Evolutionary conservation across 2,329 filamentous ascomycete species (phyloP).

Genomic region (Microcyclospora pomicola): DNA sequence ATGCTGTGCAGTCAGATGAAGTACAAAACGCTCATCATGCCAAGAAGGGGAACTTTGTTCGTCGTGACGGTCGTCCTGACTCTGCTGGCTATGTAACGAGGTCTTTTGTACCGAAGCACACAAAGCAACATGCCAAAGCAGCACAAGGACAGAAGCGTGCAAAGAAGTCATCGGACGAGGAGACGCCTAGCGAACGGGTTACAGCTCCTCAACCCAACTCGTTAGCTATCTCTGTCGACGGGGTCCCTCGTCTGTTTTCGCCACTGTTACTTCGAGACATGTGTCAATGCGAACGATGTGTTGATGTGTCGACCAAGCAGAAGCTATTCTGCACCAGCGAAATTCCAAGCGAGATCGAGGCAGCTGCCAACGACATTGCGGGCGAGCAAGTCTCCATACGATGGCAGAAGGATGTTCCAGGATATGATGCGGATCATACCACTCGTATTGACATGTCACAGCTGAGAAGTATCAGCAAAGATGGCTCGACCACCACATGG

Average conservation of each 20-base stretch:
- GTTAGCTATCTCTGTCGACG: too few relatives aligned
- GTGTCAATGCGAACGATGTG: constrained; percentile 43
- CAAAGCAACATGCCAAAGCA: too few relatives aligned
- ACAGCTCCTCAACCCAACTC: too few relatives aligned
- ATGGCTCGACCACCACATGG: background rate
- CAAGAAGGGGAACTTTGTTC: too few relatives aligned
- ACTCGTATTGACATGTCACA: background rate
- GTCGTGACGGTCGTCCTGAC: too few relatives aligned
- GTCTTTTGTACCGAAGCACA: too few relatives aligned
- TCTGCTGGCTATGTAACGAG: too few relatives aligned
- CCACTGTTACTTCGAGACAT: constrained; percentile 38
- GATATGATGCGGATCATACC: constrained; percentile 16
- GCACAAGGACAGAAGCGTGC: too few relatives aligned
- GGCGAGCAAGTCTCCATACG: constrained; percentile 25
- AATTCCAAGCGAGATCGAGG: constrained; percentile 39
- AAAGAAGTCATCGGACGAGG: too few relatives aligned
- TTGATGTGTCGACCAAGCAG: constrained; percentile 46
- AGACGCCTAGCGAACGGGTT: too few relatives aligned
- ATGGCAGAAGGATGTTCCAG: constrained; percentile 47
- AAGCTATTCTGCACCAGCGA: constrained; percentile 53
- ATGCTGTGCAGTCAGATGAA: too few relatives aligned
- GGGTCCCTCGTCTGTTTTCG: constrained; percentile 6
- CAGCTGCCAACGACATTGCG: constrained; percentile 24
- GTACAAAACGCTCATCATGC: too few relatives aligned
- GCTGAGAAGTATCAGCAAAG: background rate